These are phyloP conservation scores for Lactarius vividus DNA, from an alignment of 768 basidiomycete genomes.

Conservation along the genomic window DNA sequence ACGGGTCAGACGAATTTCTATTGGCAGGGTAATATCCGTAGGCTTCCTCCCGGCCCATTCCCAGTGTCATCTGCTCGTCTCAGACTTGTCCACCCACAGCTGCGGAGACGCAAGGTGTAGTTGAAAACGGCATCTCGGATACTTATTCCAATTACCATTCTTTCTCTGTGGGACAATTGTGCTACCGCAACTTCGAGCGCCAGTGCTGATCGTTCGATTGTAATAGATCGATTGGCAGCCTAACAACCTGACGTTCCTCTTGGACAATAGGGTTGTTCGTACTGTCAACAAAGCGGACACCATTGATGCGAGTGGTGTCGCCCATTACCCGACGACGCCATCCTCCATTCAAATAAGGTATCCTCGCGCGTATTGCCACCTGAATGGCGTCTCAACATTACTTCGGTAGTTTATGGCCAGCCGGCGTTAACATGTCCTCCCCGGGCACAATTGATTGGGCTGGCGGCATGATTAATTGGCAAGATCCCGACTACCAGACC, in stretches of 20 bases:
- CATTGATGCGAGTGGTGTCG: conserved; percentile 52
- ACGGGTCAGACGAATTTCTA: conserved; percentile 78
- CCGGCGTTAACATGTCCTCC: conserved; percentile 59
- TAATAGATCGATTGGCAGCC: conserved; percentile 78
- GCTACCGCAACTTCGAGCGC: neutral
- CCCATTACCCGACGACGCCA: conserved; percentile 72
- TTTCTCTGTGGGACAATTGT: conserved; percentile 55
- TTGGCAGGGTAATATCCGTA: conserved; percentile 71
- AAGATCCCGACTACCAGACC: conserved; percentile 69
- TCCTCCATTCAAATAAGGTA: conserved; percentile 79
- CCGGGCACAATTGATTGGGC: conserved; percentile 76
- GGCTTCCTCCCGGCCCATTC: conserved; percentile 33
- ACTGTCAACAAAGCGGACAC: conserved; percentile 61
- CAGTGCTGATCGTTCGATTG: conserved; percentile 5
- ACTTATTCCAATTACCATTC: conserved; percentile 73
- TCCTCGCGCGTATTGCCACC: conserved; percentile 21
- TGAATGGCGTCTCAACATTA: neutral
- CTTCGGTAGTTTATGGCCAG: conserved; percentile 65
- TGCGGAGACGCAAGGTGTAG: conserved; percentile 47
- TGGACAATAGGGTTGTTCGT: conserved; percentile 72
- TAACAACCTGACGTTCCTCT: conserved; percentile 57
- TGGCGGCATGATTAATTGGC: conserved; percentile 81
- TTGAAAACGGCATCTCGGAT: conserved; percentile 50
- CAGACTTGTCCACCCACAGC: conserved; percentile 33
- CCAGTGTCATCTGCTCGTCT: conserved; percentile 4